Conservation (phyloP, 768 basidiomycete genomes). For the Serendipita indica region DNA sequence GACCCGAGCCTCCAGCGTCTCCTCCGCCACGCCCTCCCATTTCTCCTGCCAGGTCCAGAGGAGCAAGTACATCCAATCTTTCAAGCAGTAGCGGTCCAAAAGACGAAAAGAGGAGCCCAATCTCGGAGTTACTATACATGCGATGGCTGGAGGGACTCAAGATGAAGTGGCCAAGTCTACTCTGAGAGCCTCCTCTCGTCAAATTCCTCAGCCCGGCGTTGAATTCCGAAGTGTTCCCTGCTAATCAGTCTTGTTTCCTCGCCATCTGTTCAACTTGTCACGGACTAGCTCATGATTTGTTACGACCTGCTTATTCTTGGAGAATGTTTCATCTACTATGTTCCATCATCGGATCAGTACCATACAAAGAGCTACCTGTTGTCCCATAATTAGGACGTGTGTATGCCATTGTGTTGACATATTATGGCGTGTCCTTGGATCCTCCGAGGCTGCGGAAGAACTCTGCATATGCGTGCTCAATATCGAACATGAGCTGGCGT, state of each 20-base stretch:
- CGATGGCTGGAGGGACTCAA: conserved; percentile 88
- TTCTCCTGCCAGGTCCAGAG: background rate
- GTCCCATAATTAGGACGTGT: too few relatives aligned
- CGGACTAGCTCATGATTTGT: too few relatives aligned
- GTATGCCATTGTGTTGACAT: too few relatives aligned
- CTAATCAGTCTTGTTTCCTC: background rate
- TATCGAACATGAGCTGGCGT: conserved; percentile 85
- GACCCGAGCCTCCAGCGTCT: background rate
- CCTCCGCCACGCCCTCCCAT: too few relatives aligned
- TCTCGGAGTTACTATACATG: conserved; percentile 92
- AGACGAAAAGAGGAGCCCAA: conserved; percentile 47
- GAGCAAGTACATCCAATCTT: conserved; percentile 4
- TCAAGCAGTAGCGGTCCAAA: background rate
- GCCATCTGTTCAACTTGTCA: too few relatives aligned
- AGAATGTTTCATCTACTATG: too few relatives aligned
- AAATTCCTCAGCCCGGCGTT: too few relatives aligned
- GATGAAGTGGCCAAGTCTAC: conserved; percentile 61
- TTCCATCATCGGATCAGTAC: too few relatives aligned
- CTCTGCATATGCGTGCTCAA: conserved; percentile 90
- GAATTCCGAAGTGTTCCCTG: background rate
- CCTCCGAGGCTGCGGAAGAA: conserved; percentile 63
- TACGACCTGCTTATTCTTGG: too few relatives aligned
- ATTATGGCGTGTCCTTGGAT: background rate
- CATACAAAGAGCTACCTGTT: too few relatives aligned
- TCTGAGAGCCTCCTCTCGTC: too few relatives aligned